Base-by-base conservation (phyloP, 139 green algal genomes). In the Trebouxia sp. region DNA sequence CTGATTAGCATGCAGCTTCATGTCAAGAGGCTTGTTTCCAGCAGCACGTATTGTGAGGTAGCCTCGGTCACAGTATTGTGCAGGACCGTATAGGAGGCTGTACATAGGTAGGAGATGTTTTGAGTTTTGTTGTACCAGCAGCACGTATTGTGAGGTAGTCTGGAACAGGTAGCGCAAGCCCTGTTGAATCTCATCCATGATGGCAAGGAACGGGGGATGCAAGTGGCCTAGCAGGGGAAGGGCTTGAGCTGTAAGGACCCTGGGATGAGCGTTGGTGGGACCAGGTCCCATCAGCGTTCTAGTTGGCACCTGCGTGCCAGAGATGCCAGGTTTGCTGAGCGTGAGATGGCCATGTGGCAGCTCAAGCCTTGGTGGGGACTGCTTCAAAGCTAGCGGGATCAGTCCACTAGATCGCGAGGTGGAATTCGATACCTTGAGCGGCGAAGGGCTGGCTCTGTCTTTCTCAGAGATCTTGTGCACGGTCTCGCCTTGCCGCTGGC, bases 51-150 rank as follows among this genome's bases (percentile, higher is more conserved):
- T 75, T 82, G 88, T 67, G 82, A 90, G 15, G 89, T 80, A 24
- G 93, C 96, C 84, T 97, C 93, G 65, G 95, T 89, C 9, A 85
- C n/a, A n/a, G n/a, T n/a, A n/a, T n/a, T n/a, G n/a, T n/a, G n/a
- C n/a, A n/a, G n/a, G n/a, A n/a, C n/a, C n/a, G n/a, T n/a, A n/a
- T n/a, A n/a, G n/a, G n/a, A n/a, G n/a, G n/a, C n/a, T n/a, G n/a
- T n/a, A n/a, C n/a, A n/a, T n/a, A n/a, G n/a, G n/a, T n/a, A n/a
- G n/a, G n/a, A n/a, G n/a, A n/a, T n/a, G n/a, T n/a, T n/a, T n/a
- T n/a, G n/a, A n/a, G n/a, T n/a, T n/a, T n/a, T n/a, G n/a, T n/a
- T n/a, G n/a, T 43, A 77, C 42, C 80, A 93, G 85, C 32, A 93
- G 81, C 6, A 89, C 92, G 87, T 96, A 93, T 75, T 82, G 88